Percentiles rank a stretch among this genome's conserved stretches.
Conservation (phyloP, 2,329 filamentous ascomycete genomes). For the Aspergillus ruber region DNA sequence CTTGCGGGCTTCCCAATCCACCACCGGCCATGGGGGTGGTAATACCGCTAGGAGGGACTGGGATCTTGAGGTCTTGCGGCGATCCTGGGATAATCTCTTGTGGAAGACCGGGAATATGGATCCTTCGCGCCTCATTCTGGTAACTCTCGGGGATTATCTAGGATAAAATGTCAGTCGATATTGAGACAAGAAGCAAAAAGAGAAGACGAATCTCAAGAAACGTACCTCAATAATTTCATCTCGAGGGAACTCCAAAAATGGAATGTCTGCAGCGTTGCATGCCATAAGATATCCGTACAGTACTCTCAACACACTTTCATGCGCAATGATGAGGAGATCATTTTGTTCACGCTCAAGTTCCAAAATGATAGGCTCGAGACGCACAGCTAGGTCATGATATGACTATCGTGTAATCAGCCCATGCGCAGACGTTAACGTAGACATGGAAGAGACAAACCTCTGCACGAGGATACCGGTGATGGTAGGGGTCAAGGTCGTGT, state of each 20-base stretch:
- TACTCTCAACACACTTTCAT: slow-evolving; percentile 94
- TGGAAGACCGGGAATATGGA: slow-evolving; percentile 69
- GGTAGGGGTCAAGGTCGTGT: slow-evolving; percentile 91
- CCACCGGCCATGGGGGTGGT: slow-evolving; percentile 40
- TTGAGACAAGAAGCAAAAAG: not conserved
- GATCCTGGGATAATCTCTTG: slow-evolving; percentile 65
- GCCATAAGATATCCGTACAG: slow-evolving; percentile 98
- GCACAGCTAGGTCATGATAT: slow-evolving; percentile 96
- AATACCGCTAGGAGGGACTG: slow-evolving; percentile 56
- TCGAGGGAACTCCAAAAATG: slow-evolving; percentile 83
- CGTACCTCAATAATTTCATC: slow-evolving; percentile 88
- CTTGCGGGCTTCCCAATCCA: slow-evolving; percentile 34
- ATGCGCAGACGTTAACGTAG: not conserved
- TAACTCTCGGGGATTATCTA: slow-evolving; percentile 93
- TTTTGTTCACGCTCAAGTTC: slow-evolving; percentile 96
- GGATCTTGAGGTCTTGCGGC: slow-evolving; percentile 74
- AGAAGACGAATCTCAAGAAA: slow-evolving; percentile 12
- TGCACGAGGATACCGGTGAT: slow-evolving; percentile 89
- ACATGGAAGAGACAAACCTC: slow-evolving; percentile 54
- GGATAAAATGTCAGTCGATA: slow-evolving; percentile 9
- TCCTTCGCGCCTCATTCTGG: slow-evolving; percentile 88
- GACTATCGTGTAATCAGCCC: slow-evolving; percentile 52
- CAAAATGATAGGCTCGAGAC: slow-evolving; percentile 93
- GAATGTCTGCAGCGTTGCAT: slow-evolving; percentile 91
- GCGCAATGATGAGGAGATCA: slow-evolving; percentile 95